Conservation (phyloP, 495 filamentous ascomycete genomes). For the Endocarpon pusillum region DNA sequence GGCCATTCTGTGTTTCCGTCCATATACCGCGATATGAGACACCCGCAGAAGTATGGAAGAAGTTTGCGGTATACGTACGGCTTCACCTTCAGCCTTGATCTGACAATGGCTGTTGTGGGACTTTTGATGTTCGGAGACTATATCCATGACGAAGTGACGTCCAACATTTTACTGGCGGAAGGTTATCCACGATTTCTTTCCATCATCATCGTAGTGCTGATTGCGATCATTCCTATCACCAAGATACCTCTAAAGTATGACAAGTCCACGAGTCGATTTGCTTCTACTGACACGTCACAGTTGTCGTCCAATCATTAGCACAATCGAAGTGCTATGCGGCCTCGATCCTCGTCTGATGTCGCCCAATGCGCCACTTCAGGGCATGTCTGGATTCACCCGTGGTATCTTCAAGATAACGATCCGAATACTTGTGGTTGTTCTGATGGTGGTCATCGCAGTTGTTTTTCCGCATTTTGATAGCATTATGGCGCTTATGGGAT, state of each 20-base stretch:
- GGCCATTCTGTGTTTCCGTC: constrained; percentile 92
- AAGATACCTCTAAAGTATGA: constrained; percentile 80
- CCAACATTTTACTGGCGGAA: constrained; percentile 57
- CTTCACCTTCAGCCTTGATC: constrained; percentile 78
- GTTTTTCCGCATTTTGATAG: constrained; percentile 77
- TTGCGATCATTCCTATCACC: constrained; percentile 84
- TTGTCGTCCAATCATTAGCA: constrained; percentile 72
- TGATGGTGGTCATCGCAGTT: constrained; percentile 56
- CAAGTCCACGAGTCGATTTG: not conserved
- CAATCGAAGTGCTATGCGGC: constrained; percentile 62
- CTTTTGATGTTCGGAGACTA: constrained; percentile 85
- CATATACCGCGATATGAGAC: constrained; percentile 95
- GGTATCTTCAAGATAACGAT: constrained; percentile 41
- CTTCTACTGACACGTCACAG: constrained; percentile 18
- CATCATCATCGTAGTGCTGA: constrained; percentile 63
- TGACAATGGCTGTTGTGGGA: constrained; percentile 62
- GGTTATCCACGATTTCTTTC: constrained; percentile 63
- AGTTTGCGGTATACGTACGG: constrained; percentile 66
- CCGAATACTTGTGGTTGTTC: constrained; percentile 36
- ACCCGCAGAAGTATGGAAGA: constrained; percentile 68
- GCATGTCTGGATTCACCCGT: constrained; percentile 36
- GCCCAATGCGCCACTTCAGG: constrained; percentile 26
- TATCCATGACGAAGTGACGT: constrained; percentile 75
- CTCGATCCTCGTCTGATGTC: constrained; percentile 38
- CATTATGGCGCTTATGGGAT: constrained; percentile 88